Base-by-base conservation (phyloP, 441 rosid genomes). In the Flueggea neowawraea region DNA sequence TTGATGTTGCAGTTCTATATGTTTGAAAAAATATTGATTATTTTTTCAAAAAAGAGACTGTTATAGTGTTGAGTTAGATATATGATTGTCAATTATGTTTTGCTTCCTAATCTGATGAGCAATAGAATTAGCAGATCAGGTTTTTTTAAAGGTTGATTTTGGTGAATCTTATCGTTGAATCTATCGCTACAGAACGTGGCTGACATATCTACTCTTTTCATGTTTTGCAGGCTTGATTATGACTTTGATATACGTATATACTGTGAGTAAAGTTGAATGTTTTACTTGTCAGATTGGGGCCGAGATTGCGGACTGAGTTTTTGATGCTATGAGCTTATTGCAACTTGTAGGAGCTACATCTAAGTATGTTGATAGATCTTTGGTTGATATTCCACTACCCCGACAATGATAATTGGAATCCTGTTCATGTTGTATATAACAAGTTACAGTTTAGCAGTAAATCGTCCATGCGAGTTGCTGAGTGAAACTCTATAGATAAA, bases 261-360 rank as follows among this genome's bases (percentile, higher is more conserved):
- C 16, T 15, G 52, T 4, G 57, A 45, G 55, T 63, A 41, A 60
- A 57, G 36, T 64, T 48, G 17, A 36, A 45, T 43, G 45, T 61
- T 65, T 70, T 47, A 28, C 61, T 16, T 12, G 44, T 47, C 36
- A 63, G 64, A 51, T 54, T 64, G 53, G 58, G 43, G 28, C 31
- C 65, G 63, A 51, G 65, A 15, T 60, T 41, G 11, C 48, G 45
- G 54, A 66, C 17, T 69, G 64, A 62, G 49, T 22, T 62, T 60
- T 79, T 76, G 83, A 78, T 85, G 91, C 76, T 74, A 74, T 68
- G 57, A 58, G 77, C 71, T 69, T 62, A 73, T 65, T 60, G 89
- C 83, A 75, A 84, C 89, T 87, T 82, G 63, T 80, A 84, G 88
- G 79, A 86, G 90, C 91, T 90, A 89, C 94, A 72, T 66, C 32